A percentile compares a stretch with the other conserved stretches of the same genome.
Evolutionary conservation across 306 rosid genomes (phyloP).

Genomic region (Ormosia emarginata): DNA sequence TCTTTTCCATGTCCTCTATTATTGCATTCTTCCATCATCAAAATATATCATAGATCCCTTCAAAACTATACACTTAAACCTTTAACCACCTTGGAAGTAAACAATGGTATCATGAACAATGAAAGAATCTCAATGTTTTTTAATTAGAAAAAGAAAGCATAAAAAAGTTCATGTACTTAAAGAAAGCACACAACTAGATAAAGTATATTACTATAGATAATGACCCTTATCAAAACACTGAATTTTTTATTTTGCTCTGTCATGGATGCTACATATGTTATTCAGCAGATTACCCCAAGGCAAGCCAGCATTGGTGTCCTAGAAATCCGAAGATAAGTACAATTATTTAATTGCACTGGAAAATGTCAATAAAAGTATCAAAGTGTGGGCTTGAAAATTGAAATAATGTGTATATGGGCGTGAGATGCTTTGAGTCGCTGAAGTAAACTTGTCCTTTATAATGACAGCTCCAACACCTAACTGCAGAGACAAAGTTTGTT

Average conservation of each 20-base stretch:
- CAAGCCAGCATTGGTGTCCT: constrained; percentile 16
- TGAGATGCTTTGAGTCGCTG: constrained; percentile 18
- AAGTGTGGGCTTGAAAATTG: constrained; percentile 20
- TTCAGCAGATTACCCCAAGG: constrained; percentile 23
- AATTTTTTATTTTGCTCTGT: background rate
- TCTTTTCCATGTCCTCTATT: constrained; percentile 33
- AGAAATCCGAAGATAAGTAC: constrained; percentile 33
- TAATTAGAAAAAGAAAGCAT: constrained; percentile 14
- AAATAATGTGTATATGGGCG: constrained; percentile 9
- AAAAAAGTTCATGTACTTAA: constrained; percentile 14
- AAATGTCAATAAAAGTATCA: background rate
- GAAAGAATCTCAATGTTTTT: constrained; percentile 4
- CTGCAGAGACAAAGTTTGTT: constrained; percentile 36
- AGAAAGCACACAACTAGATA: constrained; percentile 22
- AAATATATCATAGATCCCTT: constrained; percentile 19
- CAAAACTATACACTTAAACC: constrained; percentile 1
- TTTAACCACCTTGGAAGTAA: constrained; percentile 48
- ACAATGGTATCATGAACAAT: constrained; percentile 18
- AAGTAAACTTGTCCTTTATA: constrained; percentile 30
- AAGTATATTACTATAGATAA: constrained; percentile 8
- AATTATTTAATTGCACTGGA: constrained; percentile 15
- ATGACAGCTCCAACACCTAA: constrained; percentile 41
- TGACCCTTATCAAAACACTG: constrained; percentile 12
- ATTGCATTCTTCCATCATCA: constrained; percentile 56
- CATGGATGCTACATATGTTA: constrained; percentile 1